A percentile compares a stretch with the other conserved stretches of the same genome.
Conservation (phyloP, 148 eudicot species). For the Gaultheria prostrata region DNA sequence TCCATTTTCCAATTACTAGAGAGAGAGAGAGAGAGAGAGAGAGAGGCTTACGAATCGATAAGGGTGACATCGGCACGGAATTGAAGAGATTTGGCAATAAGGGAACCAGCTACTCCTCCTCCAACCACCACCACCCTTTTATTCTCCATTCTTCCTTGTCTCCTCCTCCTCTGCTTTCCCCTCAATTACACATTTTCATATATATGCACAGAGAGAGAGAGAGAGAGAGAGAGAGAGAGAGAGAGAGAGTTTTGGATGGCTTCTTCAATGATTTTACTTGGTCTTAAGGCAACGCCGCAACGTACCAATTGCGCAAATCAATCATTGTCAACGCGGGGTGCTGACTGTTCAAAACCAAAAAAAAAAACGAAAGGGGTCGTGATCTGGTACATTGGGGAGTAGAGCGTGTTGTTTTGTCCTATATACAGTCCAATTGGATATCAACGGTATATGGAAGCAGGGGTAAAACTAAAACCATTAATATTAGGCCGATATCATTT, state of each 20-base stretch:
- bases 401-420: background rate
- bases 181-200: background rate
- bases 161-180: background rate
- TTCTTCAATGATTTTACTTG: background rate
- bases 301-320: background rate
- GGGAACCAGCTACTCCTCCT: constrained; percentile 64
- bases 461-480: no score
- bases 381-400: background rate
- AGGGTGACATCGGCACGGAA: constrained; percentile 43
- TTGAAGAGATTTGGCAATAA: constrained; percentile 53
- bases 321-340: background rate
- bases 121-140: constrained; percentile 56
- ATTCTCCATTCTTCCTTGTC: background rate
- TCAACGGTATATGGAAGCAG: no score
- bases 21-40: background rate
- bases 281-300: background rate
- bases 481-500: no score
- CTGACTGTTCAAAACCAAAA: no score
- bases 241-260: background rate
- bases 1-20: background rate
- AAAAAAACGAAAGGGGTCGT: background rate
- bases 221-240: constrained; percentile 3
- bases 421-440: no score
- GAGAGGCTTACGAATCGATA: constrained; percentile 49
- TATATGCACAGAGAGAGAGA: background rate